Conservation (phyloP, 371 early-diverging fungal genomes). For the Zychaea mexicana region DNA sequence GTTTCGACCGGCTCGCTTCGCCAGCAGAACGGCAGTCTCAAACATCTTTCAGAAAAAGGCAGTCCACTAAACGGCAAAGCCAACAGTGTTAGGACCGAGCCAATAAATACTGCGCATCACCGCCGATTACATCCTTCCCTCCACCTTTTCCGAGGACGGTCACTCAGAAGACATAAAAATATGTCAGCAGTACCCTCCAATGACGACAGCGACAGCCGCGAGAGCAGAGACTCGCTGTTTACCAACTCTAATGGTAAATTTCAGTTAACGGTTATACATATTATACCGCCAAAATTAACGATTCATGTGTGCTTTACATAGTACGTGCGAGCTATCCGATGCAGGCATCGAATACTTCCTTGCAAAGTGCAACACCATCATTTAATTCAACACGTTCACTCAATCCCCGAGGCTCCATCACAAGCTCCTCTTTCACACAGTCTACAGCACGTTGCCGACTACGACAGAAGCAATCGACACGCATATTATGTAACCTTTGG, state of each 20-base stretch:
- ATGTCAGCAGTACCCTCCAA: slow-evolving; percentile 13
- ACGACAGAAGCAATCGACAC: slow-evolving; percentile 30
- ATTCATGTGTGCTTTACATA: not conserved
- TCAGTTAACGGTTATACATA: too few relatives aligned
- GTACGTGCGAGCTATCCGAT: slow-evolving; percentile 10
- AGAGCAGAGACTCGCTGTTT: not conserved
- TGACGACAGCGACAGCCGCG: not conserved
- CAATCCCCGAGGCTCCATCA: slow-evolving; percentile 6
- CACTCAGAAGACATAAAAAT: not conserved
- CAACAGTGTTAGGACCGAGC: slow-evolving; percentile 3
- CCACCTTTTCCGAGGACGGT: slow-evolving; percentile 20
- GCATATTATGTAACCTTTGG: slow-evolving; percentile 55
- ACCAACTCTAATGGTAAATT: not conserved
- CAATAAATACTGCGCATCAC: slow-evolving; percentile 16
- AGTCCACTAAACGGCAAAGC: slow-evolving; percentile 5
- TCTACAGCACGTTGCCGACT: slow-evolving; percentile 27
- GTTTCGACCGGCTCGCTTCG: not conserved
- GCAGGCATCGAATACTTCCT: slow-evolving; percentile 15
- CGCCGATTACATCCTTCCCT: slow-evolving; percentile 13
- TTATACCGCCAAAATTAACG: too few relatives aligned
- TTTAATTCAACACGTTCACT: slow-evolving; percentile 24
- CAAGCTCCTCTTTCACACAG: slow-evolving; percentile 14
- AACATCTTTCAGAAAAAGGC: not conserved
- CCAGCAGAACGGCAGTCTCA: not conserved
- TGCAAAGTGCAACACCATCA: slow-evolving; percentile 25